Conservation (phyloP, 2,329 filamentous ascomycete genomes). For the Colletotrichum abscissum region DNA sequence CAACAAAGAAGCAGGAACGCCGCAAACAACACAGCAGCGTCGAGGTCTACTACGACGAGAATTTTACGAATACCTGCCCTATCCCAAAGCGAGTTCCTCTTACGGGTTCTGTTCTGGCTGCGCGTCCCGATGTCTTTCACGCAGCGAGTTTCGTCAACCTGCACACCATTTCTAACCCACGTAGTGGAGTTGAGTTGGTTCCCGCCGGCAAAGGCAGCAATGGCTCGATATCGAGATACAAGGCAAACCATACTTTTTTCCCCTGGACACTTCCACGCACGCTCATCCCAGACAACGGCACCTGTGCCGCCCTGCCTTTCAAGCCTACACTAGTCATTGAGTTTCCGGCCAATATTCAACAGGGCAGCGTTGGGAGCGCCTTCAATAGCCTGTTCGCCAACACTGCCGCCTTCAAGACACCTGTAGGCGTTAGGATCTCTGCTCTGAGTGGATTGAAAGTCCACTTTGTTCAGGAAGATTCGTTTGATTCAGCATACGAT, state of each 20-base stretch:
- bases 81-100: conserved; percentile 69
- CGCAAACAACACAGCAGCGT: conserved; percentile 37
- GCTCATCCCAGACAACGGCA: conserved; percentile 80
- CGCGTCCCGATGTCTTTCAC: conserved; percentile 86
- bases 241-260: conserved; percentile 85
- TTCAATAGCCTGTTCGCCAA: conserved; percentile 58
- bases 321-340: conserved; percentile 77
- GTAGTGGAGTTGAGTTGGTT: conserved; percentile 55
- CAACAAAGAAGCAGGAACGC: conserved; percentile 33
- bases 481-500: conserved; percentile 48
- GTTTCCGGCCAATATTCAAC: conserved; percentile 63
- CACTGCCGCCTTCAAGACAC: conserved; percentile 38
- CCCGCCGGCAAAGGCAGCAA: conserved; percentile 55
- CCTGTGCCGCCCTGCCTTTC: conserved; percentile 77
- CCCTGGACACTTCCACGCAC: conserved; percentile 90
- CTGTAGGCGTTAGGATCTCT: conserved; percentile 42
- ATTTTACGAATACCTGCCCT: conserved; percentile 74
- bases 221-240: conserved; percentile 47
- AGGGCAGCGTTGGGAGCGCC: conserved; percentile 42
- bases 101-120: conserved; percentile 82
- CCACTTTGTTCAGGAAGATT: conserved; percentile 74
- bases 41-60: conserved; percentile 53
- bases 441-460: conserved; percentile 69
- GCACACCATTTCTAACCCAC: conserved; percentile 77
- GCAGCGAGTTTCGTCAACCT: conserved; percentile 87